These are phyloP conservation scores for Eutrema salsugineum DNA, from an alignment of 441 rosid species.

Conservation along the genomic window DNA sequence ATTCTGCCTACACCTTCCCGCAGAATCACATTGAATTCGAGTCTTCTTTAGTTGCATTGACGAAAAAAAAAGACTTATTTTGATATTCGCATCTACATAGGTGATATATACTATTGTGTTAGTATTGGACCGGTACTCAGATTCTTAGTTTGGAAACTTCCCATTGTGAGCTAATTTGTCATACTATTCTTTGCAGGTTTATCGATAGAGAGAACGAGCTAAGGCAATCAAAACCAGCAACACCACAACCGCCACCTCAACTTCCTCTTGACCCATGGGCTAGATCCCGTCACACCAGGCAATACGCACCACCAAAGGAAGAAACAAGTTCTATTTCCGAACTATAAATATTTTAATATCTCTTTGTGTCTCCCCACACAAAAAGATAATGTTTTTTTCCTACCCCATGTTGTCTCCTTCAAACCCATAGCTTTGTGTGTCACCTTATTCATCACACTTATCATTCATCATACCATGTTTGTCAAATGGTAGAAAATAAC, in stretches of 20 bases:
- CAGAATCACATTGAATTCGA: background rate
- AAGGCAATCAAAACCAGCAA: slow-evolving; percentile 76
- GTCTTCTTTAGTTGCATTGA: background rate
- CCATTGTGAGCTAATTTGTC: background rate
- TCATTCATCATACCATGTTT: background rate
- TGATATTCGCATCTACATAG: background rate
- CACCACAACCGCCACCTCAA: slow-evolving; percentile 67
- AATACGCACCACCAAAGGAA: slow-evolving; percentile 84
- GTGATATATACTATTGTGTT: background rate
- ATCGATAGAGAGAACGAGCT: slow-evolving; percentile 89
- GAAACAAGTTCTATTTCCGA: slow-evolving; percentile 58
- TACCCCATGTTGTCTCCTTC: slow-evolving; percentile 2
- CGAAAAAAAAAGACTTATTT: background rate
- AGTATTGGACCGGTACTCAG: background rate
- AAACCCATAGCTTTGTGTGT: slow-evolving; percentile 10
- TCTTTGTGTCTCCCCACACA: background rate
- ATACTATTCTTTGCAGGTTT: slow-evolving; percentile 55
- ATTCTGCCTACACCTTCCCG: background rate
- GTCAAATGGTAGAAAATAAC: background rate
- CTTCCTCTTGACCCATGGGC: slow-evolving; percentile 80
- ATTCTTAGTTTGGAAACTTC: background rate
- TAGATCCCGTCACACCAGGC: slow-evolving; percentile 61
- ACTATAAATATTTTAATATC: slow-evolving; percentile 29
- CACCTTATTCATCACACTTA: background rate
- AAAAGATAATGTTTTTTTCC: background rate